phyloP scores from a whole-genome alignment of 306 rosid genomes.

The Sicyos edulis region DNA sequence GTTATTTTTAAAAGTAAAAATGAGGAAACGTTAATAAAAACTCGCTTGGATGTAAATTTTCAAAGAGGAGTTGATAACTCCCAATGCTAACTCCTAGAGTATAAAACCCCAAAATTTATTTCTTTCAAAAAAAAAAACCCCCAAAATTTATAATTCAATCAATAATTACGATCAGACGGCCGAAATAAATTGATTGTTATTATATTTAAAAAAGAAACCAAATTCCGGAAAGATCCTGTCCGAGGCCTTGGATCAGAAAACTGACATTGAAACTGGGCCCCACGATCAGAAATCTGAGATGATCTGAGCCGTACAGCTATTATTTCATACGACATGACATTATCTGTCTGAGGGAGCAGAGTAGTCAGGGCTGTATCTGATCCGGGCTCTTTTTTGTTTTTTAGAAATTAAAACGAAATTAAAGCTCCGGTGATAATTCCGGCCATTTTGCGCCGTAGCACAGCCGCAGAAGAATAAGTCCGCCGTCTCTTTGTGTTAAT shows the following conservation, averaged over 20 bases:
- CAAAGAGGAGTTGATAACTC: too few species aligned
- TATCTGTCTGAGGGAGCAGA: neutral
- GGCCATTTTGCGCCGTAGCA: neutral
- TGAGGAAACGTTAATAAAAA: too few species aligned
- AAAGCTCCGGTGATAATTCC: neutral
- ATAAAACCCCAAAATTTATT: too few species aligned
- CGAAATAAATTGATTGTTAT: too few species aligned
- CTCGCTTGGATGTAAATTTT: too few species aligned
- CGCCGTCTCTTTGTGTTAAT: neutral
- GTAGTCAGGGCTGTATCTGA: constrained; percentile 8
- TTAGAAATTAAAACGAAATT: neutral
- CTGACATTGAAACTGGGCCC: neutral
- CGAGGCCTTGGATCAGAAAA: constrained; percentile 5
- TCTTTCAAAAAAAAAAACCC: too few species aligned
- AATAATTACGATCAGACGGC: too few species aligned
- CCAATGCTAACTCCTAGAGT: too few species aligned
- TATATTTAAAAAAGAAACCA: too few species aligned
- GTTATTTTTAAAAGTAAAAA: too few species aligned
- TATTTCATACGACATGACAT: neutral
- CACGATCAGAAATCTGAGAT: neutral
- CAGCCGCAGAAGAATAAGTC: constrained; percentile 5
- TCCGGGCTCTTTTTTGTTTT: neutral
- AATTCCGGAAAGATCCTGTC: neutral
- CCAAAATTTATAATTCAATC: too few species aligned
- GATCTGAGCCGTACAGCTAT: constrained; percentile 4